These are phyloP conservation scores for Conticribra guillardii DNA, from an alignment of 108 stramenopile species.

Conservation along the genomic window DNA sequence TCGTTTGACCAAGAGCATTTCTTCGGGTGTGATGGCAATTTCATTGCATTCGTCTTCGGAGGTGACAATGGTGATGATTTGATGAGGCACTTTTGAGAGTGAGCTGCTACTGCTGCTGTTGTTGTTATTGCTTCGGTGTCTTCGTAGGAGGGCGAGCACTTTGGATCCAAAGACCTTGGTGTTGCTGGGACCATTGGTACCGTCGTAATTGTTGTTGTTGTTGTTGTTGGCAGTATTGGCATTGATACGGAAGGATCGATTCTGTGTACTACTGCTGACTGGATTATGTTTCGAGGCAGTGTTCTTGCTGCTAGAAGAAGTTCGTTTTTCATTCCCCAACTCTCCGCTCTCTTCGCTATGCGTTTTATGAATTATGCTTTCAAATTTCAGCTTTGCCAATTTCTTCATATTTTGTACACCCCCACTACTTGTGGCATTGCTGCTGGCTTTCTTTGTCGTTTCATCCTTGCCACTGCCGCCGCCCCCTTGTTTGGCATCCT, in stretches of 20 bases:
- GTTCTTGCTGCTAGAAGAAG: too few relatives aligned
- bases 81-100: background rate
- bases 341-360: background rate
- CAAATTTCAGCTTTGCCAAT: background rate
- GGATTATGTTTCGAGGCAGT: background rate
- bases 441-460: background rate
- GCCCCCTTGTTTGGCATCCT: background rate
- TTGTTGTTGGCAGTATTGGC: background rate
- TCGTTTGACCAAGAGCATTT: slow-evolving; percentile 8
- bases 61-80: slow-evolving; percentile 17
- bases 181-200: background rate
- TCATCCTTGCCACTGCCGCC: background rate
- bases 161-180: slow-evolving; percentile 11
- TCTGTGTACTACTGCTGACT: background rate
- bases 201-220: background rate
- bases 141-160: slow-evolving; percentile 14
- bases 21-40: slow-evolving; percentile 5
- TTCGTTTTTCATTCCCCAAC: too few relatives aligned
- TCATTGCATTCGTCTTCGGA: slow-evolving; percentile 9
- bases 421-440: background rate
- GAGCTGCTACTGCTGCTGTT: background rate
- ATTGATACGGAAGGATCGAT: too few relatives aligned
- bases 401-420: background rate
- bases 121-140: slow-evolving; percentile 1
- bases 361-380: background rate